Evolutionary conservation across 2,329 filamentous ascomycete species (phyloP), one percentile per base, ranked within the genome.

Genomic region (Diaporthe sp.): DNA sequence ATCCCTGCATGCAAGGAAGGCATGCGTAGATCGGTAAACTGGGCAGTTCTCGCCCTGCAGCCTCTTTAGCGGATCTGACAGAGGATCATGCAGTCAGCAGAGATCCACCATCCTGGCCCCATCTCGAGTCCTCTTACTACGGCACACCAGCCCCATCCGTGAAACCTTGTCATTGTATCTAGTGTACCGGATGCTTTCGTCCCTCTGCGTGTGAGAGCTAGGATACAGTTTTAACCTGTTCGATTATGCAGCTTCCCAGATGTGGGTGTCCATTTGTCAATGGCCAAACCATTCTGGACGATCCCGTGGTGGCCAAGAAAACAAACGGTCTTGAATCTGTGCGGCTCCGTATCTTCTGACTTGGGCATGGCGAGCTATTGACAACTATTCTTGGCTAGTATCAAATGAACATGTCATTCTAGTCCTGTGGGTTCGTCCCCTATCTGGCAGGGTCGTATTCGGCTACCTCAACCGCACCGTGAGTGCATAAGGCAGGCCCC

Each of bases 21-120:
- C 27, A 19, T 44, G 25, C n/a, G 53, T 27, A 32, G 15, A 32
- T 39, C 27, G 25, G 22, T 30, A 22, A 8, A 42, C 32, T 39
- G 35, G 10, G 53, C 22, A 61, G 27, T 59, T 42, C 39, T 59
- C 71, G 63, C 56, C 61, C 42, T 50, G 51, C 63, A 73, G 32
- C 17, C 42, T 44, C 30, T 50, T 70, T 30, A 50, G 39, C 44
- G 61, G 70, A 61, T 63, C 70, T 69, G 73, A 51, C 70, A 66
- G 59, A 72, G 53, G 22, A 55, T 47, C 55, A 72, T 72, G 73
- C 70, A 56, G 70, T 58, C 69, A 68, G 69, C 55, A 30, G n/a
- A 61, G 70, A 75, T 75, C 61, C 44, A 72, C 69, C 53, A 71
- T 47, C 39, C 53, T 59, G 22, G 39, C 17, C 25, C 27, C 19